Evolutionary conservation across 148 eudicot species (phyloP).

Genomic region (Linanthus parryae): DNA sequence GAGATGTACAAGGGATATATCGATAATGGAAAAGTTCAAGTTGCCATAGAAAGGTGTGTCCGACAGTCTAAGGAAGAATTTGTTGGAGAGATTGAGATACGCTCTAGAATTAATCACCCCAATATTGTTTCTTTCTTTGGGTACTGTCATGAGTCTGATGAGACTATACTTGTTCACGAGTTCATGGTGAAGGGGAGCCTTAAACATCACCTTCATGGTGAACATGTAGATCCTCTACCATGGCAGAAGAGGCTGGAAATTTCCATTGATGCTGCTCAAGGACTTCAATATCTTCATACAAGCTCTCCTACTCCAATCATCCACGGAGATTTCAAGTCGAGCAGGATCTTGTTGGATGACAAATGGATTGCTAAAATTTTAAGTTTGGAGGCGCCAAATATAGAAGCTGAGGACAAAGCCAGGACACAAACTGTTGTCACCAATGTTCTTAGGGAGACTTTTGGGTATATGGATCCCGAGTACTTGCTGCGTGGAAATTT

Average conservation of each 20-base stretch:
- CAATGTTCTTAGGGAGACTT: not conserved
- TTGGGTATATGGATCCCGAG: slow-evolving; percentile 15
- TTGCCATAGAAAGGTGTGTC: slow-evolving; percentile 6
- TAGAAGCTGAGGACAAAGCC: not conserved
- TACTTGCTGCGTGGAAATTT: not conserved
- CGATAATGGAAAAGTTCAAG: not conserved
- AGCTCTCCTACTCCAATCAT: not conserved
- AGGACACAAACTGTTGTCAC: not conserved
- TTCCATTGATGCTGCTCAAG: slow-evolving; percentile 11
- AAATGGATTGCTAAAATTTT: slow-evolving; percentile 14
- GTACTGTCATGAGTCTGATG: slow-evolving; percentile 5
- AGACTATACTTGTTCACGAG: slow-evolving; percentile 8
- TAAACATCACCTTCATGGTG: not conserved
- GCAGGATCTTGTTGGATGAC: slow-evolving; percentile 10
- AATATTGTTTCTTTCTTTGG: slow-evolving; percentile 7
- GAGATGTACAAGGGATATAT: slow-evolving; percentile 4
- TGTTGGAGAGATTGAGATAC: not conserved
- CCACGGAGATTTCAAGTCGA: slow-evolving; percentile 8
- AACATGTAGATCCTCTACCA: not conserved
- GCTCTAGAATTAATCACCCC: not conserved
- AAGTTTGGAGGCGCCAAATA: not conserved
- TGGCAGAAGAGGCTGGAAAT: slow-evolving; percentile 17
- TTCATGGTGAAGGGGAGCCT: slow-evolving; percentile 6
- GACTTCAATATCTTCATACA: slow-evolving; percentile 13
- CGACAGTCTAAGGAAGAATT: not conserved